A percentile compares a stretch with the other conserved stretches of the same genome.
These are phyloP conservation scores for Clarireedia hainanense DNA, from an alignment of 2,329 filamentous ascomycete species.

Conservation along the genomic window DNA sequence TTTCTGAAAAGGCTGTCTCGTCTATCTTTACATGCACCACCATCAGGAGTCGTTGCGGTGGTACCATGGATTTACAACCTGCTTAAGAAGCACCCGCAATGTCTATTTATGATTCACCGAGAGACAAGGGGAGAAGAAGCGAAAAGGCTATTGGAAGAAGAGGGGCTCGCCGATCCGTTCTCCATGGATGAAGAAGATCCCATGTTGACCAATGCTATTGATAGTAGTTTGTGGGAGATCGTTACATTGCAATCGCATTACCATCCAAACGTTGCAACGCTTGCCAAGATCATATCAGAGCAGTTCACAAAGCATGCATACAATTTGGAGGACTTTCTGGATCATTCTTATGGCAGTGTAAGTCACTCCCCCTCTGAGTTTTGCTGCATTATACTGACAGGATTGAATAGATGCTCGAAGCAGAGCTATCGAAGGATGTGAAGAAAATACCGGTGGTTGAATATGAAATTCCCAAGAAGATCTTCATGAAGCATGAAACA, in stretches of 20 bases:
- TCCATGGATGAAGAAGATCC: slow-evolving; percentile 69
- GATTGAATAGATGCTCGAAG: slow-evolving; percentile 60
- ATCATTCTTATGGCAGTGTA: slow-evolving; percentile 82
- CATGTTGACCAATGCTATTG: slow-evolving; percentile 77
- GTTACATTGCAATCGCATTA: slow-evolving; percentile 88
- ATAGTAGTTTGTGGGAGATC: slow-evolving; percentile 92
- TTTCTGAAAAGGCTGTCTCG: slow-evolving; percentile 92
- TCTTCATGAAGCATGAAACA: slow-evolving; percentile 37
- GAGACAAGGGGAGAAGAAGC: slow-evolving; percentile 50
- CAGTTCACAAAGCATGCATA: slow-evolving; percentile 96
- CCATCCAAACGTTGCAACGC: slow-evolving; percentile 91
- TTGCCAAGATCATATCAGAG: slow-evolving; percentile 88
- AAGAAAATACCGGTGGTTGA: slow-evolving; percentile 86
- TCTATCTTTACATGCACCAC: slow-evolving; percentile 79
- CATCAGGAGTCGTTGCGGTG: slow-evolving; percentile 79
- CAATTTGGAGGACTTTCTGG: slow-evolving; percentile 93
- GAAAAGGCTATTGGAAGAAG: slow-evolving; percentile 51
- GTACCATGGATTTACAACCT: slow-evolving; percentile 95
- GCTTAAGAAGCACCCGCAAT: slow-evolving; percentile 79
- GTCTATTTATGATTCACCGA: slow-evolving; percentile 94
- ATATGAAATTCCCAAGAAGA: slow-evolving; percentile 69
- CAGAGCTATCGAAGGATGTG: slow-evolving; percentile 73
- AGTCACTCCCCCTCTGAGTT: slow-evolving; percentile 29
- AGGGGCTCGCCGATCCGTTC: slow-evolving; percentile 66
- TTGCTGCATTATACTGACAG: slow-evolving; percentile 28